Evolutionary conservation across 495 filamentous ascomycete genomes (phyloP), one percentile per base, ranked within the genome.

Genomic region (Symbiotaphrina buchneri): DNA sequence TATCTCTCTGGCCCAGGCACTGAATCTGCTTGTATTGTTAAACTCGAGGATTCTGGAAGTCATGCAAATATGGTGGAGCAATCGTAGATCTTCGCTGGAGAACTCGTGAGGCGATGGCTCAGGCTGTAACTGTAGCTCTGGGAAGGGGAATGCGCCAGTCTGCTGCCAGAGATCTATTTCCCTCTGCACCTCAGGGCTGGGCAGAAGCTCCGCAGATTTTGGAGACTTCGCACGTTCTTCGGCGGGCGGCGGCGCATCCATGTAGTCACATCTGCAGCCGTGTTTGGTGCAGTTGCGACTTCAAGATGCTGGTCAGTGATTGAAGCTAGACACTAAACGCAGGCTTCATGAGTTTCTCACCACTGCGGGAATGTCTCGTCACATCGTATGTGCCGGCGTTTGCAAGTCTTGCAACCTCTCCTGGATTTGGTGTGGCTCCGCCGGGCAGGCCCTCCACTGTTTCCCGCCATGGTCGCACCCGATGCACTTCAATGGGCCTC

Each of bases 241-340:
- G 40, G 70, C 60, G 16, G 64, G 56, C 18, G 68, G 56, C 2
- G 57, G 47, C 35, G 67, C 65, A 44, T 94, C 82, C 64, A 90
- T 85, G 52, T 95, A 97, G 42, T 91, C 85, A 53, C 87, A 97
- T 46, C 83, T 73, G 42, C 90, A 85, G 56, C 92, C 91, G 52
- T 97, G 87, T 50, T 95, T 95, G 32, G 85, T 93, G 54, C 87
- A 97, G 53, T 95, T 95, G 38, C 80, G 80, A 56, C 85, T 95
- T 42, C 30, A 24, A 21, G 30, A 10, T 24, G 24, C n/a, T n/a
- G n/a, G n/a, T n/a, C n/a, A n/a, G n/a, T n/a, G n/a, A n/a, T n/a
- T 11, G 32, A 31, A 10, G 23, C 26, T 2, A 21, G 17, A 21
- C 23, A 21, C 19, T 36, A 2, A 33, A n/a, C n/a, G n/a, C n/a